phyloP scores from a whole-genome alignment of 768 basidiomycete genomes.

The Rhodotorula kratochvilovae region DNA sequence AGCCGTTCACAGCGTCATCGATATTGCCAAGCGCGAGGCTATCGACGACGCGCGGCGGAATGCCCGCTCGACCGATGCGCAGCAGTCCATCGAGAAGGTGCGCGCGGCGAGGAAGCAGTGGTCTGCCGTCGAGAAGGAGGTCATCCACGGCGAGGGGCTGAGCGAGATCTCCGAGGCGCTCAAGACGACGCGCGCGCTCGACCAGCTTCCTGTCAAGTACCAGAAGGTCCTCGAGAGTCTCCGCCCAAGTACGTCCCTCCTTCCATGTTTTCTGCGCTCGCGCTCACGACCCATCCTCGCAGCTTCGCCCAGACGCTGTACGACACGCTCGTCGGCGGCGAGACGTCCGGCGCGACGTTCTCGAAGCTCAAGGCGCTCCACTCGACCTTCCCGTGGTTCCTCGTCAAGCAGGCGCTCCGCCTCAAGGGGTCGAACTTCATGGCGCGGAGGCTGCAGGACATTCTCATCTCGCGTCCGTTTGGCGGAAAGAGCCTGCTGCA shows the following conservation, averaged over 20 bases:
- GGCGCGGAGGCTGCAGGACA: conserved; percentile 23
- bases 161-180: conserved; percentile 25
- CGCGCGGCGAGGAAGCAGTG: conserved; percentile 8
- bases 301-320: conserved; percentile 27
- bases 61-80: conserved; percentile 16
- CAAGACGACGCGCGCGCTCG: not conserved
- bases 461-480: conserved; percentile 20
- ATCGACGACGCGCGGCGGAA: conserved; percentile 30
- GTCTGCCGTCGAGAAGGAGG: conserved; percentile 19
- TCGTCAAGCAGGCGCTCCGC: conserved; percentile 21
- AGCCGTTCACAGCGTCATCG: conserved; percentile 9
- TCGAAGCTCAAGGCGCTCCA: conserved; percentile 24
- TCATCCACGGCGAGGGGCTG: conserved; percentile 31
- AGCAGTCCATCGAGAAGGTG: conserved; percentile 14
- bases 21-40: conserved; percentile 28
- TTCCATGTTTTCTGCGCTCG: too few relatives aligned
- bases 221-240: conserved; percentile 22
- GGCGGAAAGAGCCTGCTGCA: conserved; percentile 26
- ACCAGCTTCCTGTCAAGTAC: conserved; percentile 28
- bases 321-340: conserved; percentile 11
- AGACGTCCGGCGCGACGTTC: conserved; percentile 14
- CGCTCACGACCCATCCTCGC: not conserved
- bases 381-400: conserved; percentile 30
- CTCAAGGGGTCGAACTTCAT: conserved; percentile 19
- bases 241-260: not conserved